Evolutionary conservation across 169 alveolate genomes (phyloP), one percentile per base, ranked within the genome.

Genomic region (Plasmodium chabaudi): DNA sequence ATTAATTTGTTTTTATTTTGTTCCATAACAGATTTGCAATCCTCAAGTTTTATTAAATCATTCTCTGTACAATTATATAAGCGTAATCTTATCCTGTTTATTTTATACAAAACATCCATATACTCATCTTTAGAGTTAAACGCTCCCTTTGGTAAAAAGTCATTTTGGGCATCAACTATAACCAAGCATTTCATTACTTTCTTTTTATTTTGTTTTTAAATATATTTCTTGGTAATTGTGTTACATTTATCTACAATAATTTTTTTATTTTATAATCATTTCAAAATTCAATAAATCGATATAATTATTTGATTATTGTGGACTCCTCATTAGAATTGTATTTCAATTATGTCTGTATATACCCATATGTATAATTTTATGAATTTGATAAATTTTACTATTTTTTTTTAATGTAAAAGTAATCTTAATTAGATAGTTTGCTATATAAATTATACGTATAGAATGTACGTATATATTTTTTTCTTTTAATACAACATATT

Each of bases 151-250:
- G 90, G 90, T 15, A 82, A 60, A 60, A 82, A 82, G 84, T 82
- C 90, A 47, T 82, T 82, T 56, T 82, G 90, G 3, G 90, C 86
- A 21, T 82, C 90, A 9, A 82, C 90, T 23, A 82, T 82, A 34
- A 82, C 51, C n/a, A 82, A 44, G 56, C 90, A 82, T 17, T 82
- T 82, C 90, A 82, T 82, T 27, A 1, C 59, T 27, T 10, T 59
- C 27, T 59, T 15, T 9, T 61, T 19, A 25, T 15, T 63, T 27
- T 15, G 21, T 12, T 46, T n/a, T 47, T 61, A 55, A 51, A 55
- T 25, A 4, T 12, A 15, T 7, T 68, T 46, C 12, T 21, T 19
- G 15, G 51, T 15, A 65, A 65, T 39, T 34, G 27, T 39, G 13
- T 9, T 65, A 15, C 27, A 39, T 65, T 65, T 39, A 39, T 65